phyloP scores from a whole-genome alignment of 2,329 filamentous ascomycete species.

The Botrytis sinoallii region DNA sequence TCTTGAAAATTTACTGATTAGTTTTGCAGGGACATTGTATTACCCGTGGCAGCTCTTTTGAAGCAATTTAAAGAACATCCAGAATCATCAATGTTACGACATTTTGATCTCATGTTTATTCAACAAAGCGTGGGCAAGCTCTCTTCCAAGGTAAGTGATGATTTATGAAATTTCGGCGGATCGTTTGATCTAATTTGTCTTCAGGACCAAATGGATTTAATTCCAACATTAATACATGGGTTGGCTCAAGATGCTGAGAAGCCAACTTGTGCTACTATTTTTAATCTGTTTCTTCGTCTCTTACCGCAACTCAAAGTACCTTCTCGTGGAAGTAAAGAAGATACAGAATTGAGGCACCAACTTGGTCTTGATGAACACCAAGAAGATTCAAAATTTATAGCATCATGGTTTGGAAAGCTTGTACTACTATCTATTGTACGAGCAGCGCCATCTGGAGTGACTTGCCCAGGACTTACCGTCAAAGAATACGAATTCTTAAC shows the following conservation, averaged over 20 bases:
- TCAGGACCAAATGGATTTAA: constrained; percentile 64
- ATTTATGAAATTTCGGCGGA: neutral
- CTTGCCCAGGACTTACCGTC: constrained; percentile 55
- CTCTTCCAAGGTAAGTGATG: constrained; percentile 45
- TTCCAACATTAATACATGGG: constrained; percentile 68
- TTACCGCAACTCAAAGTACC: constrained; percentile 71
- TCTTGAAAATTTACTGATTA: constrained; percentile 10
- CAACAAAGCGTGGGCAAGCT: constrained; percentile 74
- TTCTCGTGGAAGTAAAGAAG: constrained; percentile 73
- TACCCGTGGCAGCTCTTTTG: constrained; percentile 80
- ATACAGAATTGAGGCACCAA: constrained; percentile 61
- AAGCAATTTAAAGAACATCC: constrained; percentile 81
- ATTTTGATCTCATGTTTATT: constrained; percentile 86
- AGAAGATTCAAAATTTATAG: constrained; percentile 70
- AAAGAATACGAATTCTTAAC: constrained; percentile 69
- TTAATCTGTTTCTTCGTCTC: constrained; percentile 78
- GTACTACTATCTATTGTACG: constrained; percentile 61
- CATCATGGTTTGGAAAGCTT: constrained; percentile 73
- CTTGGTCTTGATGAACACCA: constrained; percentile 61
- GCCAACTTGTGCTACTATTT: constrained; percentile 60
- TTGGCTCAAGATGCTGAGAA: constrained; percentile 59
- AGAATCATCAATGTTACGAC: constrained; percentile 70
- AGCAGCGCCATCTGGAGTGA: constrained; percentile 35
- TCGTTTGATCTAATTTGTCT: neutral
- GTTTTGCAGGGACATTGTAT: constrained; percentile 52